These are phyloP conservation scores for Pseudoturritis turrita DNA, from an alignment of 345 rosid species.

Conservation along the genomic window DNA sequence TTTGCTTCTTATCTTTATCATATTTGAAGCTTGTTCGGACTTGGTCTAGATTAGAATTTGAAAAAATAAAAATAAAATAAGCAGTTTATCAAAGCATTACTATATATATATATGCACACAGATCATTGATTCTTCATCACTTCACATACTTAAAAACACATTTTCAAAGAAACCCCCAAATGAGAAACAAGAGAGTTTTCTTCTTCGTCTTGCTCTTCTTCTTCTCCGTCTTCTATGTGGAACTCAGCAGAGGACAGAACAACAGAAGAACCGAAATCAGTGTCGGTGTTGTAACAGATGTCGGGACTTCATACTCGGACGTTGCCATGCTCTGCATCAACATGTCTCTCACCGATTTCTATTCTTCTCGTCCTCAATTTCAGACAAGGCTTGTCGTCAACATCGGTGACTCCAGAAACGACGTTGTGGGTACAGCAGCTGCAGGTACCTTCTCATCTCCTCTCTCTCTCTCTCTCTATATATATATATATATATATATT, in stretches of 20 bases:
- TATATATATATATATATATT: too few species aligned
- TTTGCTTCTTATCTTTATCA: not conserved
- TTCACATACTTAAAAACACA: too few species aligned
- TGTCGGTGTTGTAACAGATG: slow-evolving; percentile 52
- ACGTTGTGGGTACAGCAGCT: slow-evolving; percentile 50
- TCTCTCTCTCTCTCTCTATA: not conserved
- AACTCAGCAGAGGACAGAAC: slow-evolving; percentile 19
- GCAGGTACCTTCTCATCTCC: slow-evolving; percentile 39
- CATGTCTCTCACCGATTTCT: slow-evolving; percentile 56
- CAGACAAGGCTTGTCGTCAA: slow-evolving; percentile 43
- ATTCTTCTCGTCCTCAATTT: slow-evolving; percentile 30
- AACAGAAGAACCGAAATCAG: slow-evolving; percentile 29
- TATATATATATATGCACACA: too few species aligned
- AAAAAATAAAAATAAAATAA: too few species aligned
- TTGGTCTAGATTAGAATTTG: too few species aligned
- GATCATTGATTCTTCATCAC: too few species aligned
- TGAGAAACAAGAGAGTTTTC: not conserved
- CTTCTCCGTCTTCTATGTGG: not conserved
- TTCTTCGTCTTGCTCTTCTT: not conserved
- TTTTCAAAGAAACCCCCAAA: not conserved
- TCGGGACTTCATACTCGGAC: slow-evolving; percentile 22
- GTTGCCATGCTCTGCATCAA: slow-evolving; percentile 40
- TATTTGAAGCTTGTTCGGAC: not conserved
- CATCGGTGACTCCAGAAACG: slow-evolving; percentile 37
- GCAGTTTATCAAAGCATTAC: too few species aligned